Evolutionary conservation across 805 yeast genomes (phyloP), one percentile per base, ranked within the genome.

Genomic region (Saccharomyces eubayanus): DNA sequence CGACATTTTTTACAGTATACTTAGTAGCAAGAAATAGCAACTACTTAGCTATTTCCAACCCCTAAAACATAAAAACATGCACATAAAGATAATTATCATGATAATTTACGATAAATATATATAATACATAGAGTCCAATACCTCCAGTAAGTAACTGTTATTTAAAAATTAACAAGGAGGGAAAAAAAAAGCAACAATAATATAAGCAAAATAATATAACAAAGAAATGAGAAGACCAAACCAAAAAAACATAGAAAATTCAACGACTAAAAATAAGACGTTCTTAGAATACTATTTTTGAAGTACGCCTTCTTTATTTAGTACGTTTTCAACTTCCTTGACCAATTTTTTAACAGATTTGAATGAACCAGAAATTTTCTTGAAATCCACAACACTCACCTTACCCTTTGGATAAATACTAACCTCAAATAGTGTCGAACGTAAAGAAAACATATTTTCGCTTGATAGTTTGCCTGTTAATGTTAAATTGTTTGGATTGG

Each of bases 391-490:
- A 55, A 75, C 78, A 47, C 88, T 82, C 49, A 70, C 70, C 49
- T 69, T 78, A 68, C 72, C 80, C 51, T 80, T 72, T 40, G 73
- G 59, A 46, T 56, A 59, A 41, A 85, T 74, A 59, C 73, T 73
- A 60, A 87, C 77, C 56, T 81, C 78, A 67, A 86, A 85, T 58
- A 78, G 76, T 58, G 89, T 83, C 36, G 85, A 77, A 68, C 81
- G 81, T 62, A 85, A 71, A 49, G 84, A 79, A 61, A 85, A 71
- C 1, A 84, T 74, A 67, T 86, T 85, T 54, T 76, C 74, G 59
- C 79, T 81, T 1, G 88, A 74, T 31, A 86, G 77, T 20, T 80
- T 75, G 51, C 89, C 91, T n/a, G 77, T 77, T 30, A 86, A 74
- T 31, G 73, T 74, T 60, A 72, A 66, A 6, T 72, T 66, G 3